Percentiles rank a stretch among this genome's conserved stretches.
phyloP scores from a whole-genome alignment of 1,284 basidiomycete genomes.

The Cutaneotrichosporon curvatum region DNA sequence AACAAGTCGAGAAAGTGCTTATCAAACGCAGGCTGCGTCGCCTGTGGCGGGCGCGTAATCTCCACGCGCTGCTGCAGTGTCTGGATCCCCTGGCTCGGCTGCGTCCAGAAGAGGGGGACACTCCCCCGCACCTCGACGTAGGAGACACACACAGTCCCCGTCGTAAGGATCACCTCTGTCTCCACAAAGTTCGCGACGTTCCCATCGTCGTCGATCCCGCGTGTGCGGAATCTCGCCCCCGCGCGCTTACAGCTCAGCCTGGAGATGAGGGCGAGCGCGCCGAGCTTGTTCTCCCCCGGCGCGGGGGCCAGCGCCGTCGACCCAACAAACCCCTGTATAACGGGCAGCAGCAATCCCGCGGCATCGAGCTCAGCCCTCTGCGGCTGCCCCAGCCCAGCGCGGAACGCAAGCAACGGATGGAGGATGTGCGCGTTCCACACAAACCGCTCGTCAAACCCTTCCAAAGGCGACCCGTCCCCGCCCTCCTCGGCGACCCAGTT shows the following conservation, averaged over 20 bases:
- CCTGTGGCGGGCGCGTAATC: slow-evolving; percentile 77
- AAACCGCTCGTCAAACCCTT: slow-evolving; percentile 69
- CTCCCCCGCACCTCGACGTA: slow-evolving; percentile 91
- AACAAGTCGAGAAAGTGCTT: slow-evolving; percentile 80
- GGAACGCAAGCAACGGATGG: slow-evolving; percentile 40
- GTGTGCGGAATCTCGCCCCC: slow-evolving; percentile 93
- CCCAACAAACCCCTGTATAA: slow-evolving; percentile 88
- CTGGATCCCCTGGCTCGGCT: slow-evolving; percentile 68
- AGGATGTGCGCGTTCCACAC: slow-evolving; percentile 43
- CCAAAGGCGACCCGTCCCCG: slow-evolving; percentile 38
- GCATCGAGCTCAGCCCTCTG: slow-evolving; percentile 37
- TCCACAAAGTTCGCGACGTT: slow-evolving; percentile 97
- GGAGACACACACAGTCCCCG: slow-evolving; percentile 74
- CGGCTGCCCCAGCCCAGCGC: slow-evolving; percentile 46
- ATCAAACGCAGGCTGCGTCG: slow-evolving; percentile 92
- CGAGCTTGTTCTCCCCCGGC: slow-evolving; percentile 50
- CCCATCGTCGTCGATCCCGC: slow-evolving; percentile 96
- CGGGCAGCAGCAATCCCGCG: slow-evolving; percentile 54
- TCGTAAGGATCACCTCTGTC: slow-evolving; percentile 86
- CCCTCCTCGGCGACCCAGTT: slow-evolving; percentile 22
- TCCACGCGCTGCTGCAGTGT: slow-evolving; percentile 86
- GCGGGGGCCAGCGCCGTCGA: slow-evolving; percentile 51
- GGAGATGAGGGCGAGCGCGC: slow-evolving; percentile 69
- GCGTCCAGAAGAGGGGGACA: slow-evolving; percentile 97
- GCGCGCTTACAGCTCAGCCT: slow-evolving; percentile 90